Conservation (phyloP, 192 early-diverging fungal species). For the Rhizoclosmatium globosum region DNA sequence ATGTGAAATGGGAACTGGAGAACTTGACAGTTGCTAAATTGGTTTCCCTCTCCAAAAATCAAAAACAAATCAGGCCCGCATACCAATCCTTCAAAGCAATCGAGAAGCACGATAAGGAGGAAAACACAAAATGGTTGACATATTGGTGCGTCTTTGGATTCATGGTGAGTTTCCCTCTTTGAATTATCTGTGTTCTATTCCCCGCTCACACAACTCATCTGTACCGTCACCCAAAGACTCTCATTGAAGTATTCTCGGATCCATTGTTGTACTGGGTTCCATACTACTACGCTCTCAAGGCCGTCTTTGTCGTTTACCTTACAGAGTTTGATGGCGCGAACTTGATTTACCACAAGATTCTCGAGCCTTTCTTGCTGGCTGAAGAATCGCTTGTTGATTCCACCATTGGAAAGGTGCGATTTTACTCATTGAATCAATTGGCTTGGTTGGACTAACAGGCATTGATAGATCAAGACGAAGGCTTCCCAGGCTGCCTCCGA, state of each 20-base stretch:
- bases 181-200: not conserved
- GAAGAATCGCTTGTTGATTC: conserved; percentile 54
- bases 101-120: conserved; percentile 77
- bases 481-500: not conserved
- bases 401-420: conserved; percentile 46
- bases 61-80: too few species aligned
- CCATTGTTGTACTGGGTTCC: conserved; percentile 80
- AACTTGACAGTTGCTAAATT: too few species aligned
- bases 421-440: not conserved
- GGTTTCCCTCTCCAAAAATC: too few species aligned
- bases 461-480: conserved; percentile 25
- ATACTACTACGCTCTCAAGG: conserved; percentile 95
- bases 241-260: conserved; percentile 92
- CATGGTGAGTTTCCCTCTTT: conserved; percentile 88
- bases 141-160: too few species aligned
- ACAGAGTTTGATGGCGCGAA: conserved; percentile 82
- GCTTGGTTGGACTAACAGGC: not conserved
- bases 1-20: too few species aligned
- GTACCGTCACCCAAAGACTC: conserved; percentile 50
- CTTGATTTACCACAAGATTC: conserved; percentile 73
- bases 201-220: not conserved
- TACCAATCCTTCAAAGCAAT: conserved; percentile 94
- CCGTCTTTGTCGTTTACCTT: conserved; percentile 86
- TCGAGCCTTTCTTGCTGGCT: conserved; percentile 78
- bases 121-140: conserved; percentile 82